Percentiles rank a stretch among this genome's conserved stretches.
These are phyloP conservation scores for Pyrenochaeta sp. DNA, from an alignment of 2,329 filamentous ascomycete species.

Conservation along the genomic window DNA sequence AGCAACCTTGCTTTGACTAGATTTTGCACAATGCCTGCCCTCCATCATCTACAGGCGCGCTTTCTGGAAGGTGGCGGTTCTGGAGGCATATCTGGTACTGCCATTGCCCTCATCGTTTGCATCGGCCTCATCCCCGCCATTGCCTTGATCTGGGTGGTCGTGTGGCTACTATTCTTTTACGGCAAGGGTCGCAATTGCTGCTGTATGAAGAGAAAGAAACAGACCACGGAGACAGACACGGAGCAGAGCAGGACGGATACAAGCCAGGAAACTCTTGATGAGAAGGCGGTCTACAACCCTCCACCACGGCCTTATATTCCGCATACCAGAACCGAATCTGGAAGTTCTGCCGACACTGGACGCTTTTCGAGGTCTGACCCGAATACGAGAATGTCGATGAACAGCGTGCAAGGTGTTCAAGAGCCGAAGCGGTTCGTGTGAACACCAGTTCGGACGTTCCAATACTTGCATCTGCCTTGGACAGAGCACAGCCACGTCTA, in stretches of 20 bases:
- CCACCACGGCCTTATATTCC: conserved; percentile 19
- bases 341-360: conserved; percentile 14
- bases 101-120: conserved; percentile 35
- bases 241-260: conserved; percentile 6
- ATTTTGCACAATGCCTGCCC: conserved; percentile 22
- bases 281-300: conserved; percentile 21
- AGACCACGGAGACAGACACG: conserved; percentile 5
- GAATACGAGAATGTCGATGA: conserved; percentile 15
- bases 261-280: conserved; percentile 18
- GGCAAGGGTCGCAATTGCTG: conserved; percentile 33
- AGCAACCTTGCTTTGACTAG: background rate
- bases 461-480: too few relatives aligned
- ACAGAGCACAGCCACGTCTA: too few relatives aligned
- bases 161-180: conserved; percentile 40
- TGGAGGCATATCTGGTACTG: conserved; percentile 21
- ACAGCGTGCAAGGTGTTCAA: conserved; percentile 23
- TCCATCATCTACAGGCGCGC: conserved; percentile 23
- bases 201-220: conserved; percentile 32
- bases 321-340: conserved; percentile 19
- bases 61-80: conserved; percentile 14
- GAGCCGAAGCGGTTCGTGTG: conserved; percentile 37
- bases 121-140: conserved; percentile 36
- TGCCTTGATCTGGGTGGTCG: conserved; percentile 30
- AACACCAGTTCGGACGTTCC: background rate
- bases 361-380: conserved; percentile 6